phyloP scores from a whole-genome alignment of 2,329 filamentous ascomycete species.

The Diaporthe australafricana region DNA sequence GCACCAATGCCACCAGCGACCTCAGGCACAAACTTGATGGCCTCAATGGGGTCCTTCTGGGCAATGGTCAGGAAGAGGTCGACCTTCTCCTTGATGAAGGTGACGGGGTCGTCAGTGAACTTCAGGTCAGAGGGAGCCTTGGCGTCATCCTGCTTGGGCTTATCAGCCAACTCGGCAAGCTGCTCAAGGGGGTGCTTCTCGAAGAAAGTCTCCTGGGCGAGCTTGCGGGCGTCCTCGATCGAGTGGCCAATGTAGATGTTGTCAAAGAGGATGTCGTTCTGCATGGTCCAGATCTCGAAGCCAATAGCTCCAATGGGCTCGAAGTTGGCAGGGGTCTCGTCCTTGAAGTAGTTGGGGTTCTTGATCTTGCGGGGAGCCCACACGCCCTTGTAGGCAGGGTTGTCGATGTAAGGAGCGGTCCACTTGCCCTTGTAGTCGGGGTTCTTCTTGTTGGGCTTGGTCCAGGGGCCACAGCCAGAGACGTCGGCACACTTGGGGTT shows the following conservation, averaged over 20 bases:
- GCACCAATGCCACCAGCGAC: constrained; percentile 84
- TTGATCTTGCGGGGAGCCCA: constrained; percentile 96
- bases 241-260: constrained; percentile 99
- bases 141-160: constrained; percentile 77
- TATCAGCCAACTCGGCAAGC: constrained; percentile 80
- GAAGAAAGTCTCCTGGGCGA: constrained; percentile 90
- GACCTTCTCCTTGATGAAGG: constrained; percentile 91
- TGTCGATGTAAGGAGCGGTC: constrained; percentile 92
- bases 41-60: constrained; percentile 84
- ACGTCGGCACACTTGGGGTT: constrained; percentile 97
- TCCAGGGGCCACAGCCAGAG: constrained; percentile 95
- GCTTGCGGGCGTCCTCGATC: constrained; percentile 87
- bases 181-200: constrained; percentile 88
- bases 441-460: constrained; percentile 92
- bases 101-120: constrained; percentile 91
- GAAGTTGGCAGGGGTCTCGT: constrained; percentile 95
- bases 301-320: constrained; percentile 99
- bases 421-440: constrained; percentile 99
- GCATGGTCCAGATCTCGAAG: constrained; percentile 99
- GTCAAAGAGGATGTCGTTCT: constrained; percentile 98
- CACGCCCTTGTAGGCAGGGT: constrained; percentile 96
- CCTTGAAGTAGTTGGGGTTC: constrained; percentile 97
- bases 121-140: constrained; percentile 81
- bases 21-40: constrained; percentile 91
- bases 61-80: constrained; percentile 89